A percentile compares a stretch with the other conserved stretches of the same genome.
Conservation (phyloP, 495 filamentous ascomycete species). For the Podospora appendiculata region DNA sequence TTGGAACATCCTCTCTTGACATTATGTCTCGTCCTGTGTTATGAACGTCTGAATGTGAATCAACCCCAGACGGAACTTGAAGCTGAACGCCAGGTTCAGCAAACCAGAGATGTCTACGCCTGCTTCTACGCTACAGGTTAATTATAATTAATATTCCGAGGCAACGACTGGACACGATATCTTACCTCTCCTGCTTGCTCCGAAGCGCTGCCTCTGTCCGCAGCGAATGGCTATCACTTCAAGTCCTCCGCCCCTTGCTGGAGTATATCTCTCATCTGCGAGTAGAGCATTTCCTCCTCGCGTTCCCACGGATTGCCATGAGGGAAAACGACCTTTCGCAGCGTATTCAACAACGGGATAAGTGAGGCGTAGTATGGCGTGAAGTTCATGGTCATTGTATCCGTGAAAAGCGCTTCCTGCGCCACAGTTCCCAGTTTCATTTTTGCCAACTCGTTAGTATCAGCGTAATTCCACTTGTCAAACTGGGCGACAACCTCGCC, state of each 20-base stretch:
- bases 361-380: constrained; percentile 16
- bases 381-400: constrained; percentile 20
- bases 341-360: constrained; percentile 21
- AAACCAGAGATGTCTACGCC: too few relatives aligned
- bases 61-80: too few relatives aligned
- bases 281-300: constrained; percentile 12
- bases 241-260: constrained; percentile 3
- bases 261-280: constrained; percentile 18
- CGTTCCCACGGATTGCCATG: constrained; percentile 18
- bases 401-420: constrained; percentile 26
- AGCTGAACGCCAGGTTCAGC: too few relatives aligned
- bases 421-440: constrained; percentile 1
- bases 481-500: constrained; percentile 9
- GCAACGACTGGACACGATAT: too few relatives aligned
- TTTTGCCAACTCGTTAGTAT: not conserved
- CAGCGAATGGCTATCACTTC: too few relatives aligned
- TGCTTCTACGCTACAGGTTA: too few relatives aligned
- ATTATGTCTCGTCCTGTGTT: too few relatives aligned
- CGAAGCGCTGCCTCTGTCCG: too few relatives aligned
- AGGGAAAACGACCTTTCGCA: constrained; percentile 31
- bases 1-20: too few relatives aligned
- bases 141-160: too few relatives aligned
- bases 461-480: constrained; percentile 1
- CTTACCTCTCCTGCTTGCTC: too few relatives aligned
- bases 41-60: too few relatives aligned